These are phyloP conservation scores for Pyrus pyrifolia DNA, from an alignment of 306 rosid genomes.

Conservation along the genomic window DNA sequence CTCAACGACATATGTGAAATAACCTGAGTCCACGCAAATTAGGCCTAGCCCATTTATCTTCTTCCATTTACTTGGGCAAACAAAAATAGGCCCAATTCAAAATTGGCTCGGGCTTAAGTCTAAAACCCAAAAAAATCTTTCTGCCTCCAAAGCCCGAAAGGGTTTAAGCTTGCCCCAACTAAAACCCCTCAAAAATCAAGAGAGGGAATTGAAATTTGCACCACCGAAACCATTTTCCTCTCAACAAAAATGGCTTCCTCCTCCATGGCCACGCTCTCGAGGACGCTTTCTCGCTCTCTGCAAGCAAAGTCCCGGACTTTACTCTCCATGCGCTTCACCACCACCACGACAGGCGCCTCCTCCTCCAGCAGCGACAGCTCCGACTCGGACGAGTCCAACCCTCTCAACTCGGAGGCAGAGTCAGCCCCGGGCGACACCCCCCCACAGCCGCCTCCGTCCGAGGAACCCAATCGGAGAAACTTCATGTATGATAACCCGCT, in stretches of 20 bases:
- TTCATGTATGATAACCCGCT: constrained; percentile 33
- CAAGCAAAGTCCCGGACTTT: constrained; percentile 16
- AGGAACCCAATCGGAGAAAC: neutral
- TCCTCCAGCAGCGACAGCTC: constrained; percentile 27
- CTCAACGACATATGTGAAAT: no score
- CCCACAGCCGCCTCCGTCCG: constrained; percentile 18
- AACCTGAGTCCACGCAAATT: no score
- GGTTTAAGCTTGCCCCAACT: constrained; percentile 31
- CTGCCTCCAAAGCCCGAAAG: neutral
- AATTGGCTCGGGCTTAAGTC: neutral
- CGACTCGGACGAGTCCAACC: constrained; percentile 18
- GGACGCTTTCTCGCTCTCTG: constrained; percentile 45
- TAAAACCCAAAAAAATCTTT: neutral
- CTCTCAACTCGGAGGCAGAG: constrained; percentile 5
- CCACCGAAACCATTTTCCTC: neutral
- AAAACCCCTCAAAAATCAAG: neutral
- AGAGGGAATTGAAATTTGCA: neutral
- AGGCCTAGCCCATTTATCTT: neutral
- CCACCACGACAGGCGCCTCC: neutral
- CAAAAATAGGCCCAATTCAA: neutral
- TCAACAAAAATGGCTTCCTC: constrained; percentile 21
- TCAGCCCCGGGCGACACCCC: neutral
- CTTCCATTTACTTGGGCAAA: neutral
- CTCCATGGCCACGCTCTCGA: constrained; percentile 43
- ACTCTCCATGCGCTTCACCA: constrained; percentile 23